These are phyloP conservation scores for Phytophthora kernoviae DNA, from an alignment of 352 stramenopile genomes.

Conservation along the genomic window DNA sequence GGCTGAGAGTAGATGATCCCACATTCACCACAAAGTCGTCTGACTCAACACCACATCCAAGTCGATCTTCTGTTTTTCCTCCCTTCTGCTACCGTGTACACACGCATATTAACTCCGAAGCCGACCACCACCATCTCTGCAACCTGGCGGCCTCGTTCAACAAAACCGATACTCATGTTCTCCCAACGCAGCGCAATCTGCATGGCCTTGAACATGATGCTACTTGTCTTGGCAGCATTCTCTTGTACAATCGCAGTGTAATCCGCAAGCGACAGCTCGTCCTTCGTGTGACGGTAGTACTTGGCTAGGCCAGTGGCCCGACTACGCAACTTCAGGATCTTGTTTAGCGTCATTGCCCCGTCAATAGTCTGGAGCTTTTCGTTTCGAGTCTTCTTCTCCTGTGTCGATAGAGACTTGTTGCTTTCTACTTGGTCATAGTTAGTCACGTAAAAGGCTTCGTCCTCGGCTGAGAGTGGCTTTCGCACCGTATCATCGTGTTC, in stretches of 20 bases:
- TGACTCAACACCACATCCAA: slow-evolving; percentile 56
- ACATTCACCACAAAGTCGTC: slow-evolving; percentile 59
- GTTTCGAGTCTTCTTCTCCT: slow-evolving; percentile 46
- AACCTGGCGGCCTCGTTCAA: slow-evolving; percentile 45
- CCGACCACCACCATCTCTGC: slow-evolving; percentile 55
- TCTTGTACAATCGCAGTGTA: slow-evolving; percentile 46
- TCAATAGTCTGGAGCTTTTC: slow-evolving; percentile 51
- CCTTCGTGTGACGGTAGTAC: slow-evolving; percentile 46
- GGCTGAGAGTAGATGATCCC: slow-evolving; percentile 35
- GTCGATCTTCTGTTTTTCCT: slow-evolving; percentile 54
- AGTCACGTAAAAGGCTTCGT: slow-evolving; percentile 53
- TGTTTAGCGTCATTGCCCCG: slow-evolving; percentile 45
- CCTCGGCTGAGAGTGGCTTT: slow-evolving; percentile 46
- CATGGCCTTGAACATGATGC: slow-evolving; percentile 65
- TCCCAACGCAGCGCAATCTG: slow-evolving; percentile 54
- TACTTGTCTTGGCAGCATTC: slow-evolving; percentile 41
- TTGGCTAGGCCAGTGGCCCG: slow-evolving; percentile 38
- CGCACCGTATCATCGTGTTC: slow-evolving; percentile 48
- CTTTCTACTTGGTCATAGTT: slow-evolving; percentile 55
- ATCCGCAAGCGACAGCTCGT: slow-evolving; percentile 49
- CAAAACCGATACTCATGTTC: slow-evolving; percentile 59
- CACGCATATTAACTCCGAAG: slow-evolving; percentile 54
- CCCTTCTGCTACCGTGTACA: slow-evolving; percentile 47
- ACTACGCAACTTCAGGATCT: slow-evolving; percentile 56
- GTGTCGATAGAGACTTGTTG: slow-evolving; percentile 43